Conservation (phyloP, 1,284 basidiomycete species). For the Ceratobasidium sp. region DNA sequence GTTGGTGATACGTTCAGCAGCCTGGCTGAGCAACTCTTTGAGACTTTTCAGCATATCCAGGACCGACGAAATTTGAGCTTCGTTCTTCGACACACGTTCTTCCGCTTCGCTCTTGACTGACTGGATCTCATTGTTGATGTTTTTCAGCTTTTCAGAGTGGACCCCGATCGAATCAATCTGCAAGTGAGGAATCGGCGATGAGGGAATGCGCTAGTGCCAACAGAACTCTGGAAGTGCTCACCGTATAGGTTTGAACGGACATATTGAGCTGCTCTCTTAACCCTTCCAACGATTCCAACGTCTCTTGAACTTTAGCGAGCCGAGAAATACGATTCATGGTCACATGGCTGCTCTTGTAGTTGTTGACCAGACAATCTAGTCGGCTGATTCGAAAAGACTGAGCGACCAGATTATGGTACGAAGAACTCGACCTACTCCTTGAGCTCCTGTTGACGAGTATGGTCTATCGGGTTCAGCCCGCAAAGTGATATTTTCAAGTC, state of each 20-base stretch:
- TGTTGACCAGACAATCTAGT: not conserved
- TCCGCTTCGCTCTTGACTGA: not conserved
- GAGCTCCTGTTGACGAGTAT: not conserved
- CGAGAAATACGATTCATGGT: not conserved
- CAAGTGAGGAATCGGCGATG: not conserved
- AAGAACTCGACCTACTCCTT: not conserved
- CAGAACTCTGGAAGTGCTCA: not conserved
- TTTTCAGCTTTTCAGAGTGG: not conserved
- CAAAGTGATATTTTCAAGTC: not conserved
- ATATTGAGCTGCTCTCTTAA: not conserved
- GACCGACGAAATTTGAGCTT: not conserved
- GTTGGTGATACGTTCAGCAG: not conserved
- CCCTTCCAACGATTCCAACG: not conserved
- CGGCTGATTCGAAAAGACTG: not conserved
- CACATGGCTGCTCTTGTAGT: not conserved
- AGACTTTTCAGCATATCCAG: not conserved
- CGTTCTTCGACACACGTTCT: not conserved
- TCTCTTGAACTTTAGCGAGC: not conserved
- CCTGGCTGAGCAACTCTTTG: not conserved
- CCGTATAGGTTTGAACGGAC: not conserved
- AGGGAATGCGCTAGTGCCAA: not conserved
- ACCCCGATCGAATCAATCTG: not conserved
- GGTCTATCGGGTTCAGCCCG: not conserved
- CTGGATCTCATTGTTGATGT: not conserved
- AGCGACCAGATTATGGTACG: no score